These are phyloP conservation scores for Salvia hispanica DNA, from an alignment of 257 asterid species.

Conservation along the genomic window DNA sequence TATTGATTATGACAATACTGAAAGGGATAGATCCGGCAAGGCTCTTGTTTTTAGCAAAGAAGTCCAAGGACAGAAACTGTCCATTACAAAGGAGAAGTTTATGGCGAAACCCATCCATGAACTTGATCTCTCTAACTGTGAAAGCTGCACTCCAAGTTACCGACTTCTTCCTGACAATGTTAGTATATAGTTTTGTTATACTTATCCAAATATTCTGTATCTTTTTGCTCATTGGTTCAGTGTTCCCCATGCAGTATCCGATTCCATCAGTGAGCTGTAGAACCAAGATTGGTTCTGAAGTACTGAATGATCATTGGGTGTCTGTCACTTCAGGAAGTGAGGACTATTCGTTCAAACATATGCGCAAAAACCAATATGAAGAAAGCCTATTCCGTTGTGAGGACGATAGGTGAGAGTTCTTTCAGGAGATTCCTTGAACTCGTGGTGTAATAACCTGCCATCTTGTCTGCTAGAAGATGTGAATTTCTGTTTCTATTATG, in stretches of 20 bases:
- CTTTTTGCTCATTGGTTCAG: conserved; percentile 37
- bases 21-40: conserved; percentile 63
- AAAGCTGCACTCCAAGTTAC: conserved; percentile 91
- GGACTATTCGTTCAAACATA: conserved; percentile 94
- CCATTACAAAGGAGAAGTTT: conserved; percentile 71
- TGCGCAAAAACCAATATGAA: conserved; percentile 98
- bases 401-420: conserved; percentile 76
- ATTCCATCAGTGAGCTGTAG: conserved; percentile 74
- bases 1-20: conserved; percentile 54
- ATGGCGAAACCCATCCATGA: conserved; percentile 85
- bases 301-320: conserved; percentile 94
- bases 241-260: conserved; percentile 65
- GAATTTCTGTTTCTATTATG: conserved; percentile 36
- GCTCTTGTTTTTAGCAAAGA: conserved; percentile 56
- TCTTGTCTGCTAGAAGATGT: neutral
- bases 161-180: conserved; percentile 87
- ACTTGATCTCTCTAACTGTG: conserved; percentile 92
- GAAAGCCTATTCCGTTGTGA: conserved; percentile 97
- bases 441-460: neutral
- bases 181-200: conserved; percentile 36
- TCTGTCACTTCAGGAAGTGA: conserved; percentile 99
- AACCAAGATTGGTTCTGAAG: conserved; percentile 72
- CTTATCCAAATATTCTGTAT: conserved; percentile 24
- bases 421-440: neutral
- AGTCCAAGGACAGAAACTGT: conserved; percentile 55